A percentile compares a stretch with the other conserved stretches of the same genome.
Evolutionary conservation across 352 stramenopile genomes (phyloP).

Genomic region (Globisporangium barbulae): DNA sequence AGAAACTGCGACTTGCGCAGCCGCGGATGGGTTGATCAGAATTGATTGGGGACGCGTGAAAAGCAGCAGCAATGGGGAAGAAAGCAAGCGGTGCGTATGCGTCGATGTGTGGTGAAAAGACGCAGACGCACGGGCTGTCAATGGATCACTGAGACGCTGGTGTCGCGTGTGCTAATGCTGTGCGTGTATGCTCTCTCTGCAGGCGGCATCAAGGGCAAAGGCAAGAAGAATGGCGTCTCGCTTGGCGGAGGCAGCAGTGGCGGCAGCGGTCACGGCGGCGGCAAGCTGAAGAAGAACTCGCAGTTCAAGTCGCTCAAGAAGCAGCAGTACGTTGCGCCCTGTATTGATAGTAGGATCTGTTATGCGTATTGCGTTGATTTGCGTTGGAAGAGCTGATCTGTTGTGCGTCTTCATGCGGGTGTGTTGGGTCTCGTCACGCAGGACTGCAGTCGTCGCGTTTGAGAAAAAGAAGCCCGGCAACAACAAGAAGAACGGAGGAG

Average conservation of each 20-base stretch:
- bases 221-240: conserved; percentile 18
- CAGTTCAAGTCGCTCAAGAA: conserved; percentile 76
- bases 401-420: neutral
- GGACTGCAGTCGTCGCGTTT: conserved; percentile 27
- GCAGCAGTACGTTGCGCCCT: conserved; percentile 28
- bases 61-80: conserved; percentile 38
- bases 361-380: neutral
- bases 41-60: conserved; percentile 14
- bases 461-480: conserved; percentile 33
- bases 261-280: conserved; percentile 11
- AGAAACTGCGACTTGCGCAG: neutral
- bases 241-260: neutral
- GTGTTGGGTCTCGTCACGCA: conserved; percentile 8
- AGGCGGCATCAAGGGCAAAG: conserved; percentile 20
- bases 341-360: neutral
- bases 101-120: neutral
- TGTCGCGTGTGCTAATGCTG: neutral
- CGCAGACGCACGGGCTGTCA: too few species aligned
- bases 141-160: neutral
- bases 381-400: neutral
- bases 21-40: conserved; percentile 9
- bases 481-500: conserved; percentile 18
- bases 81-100: conserved; percentile 25
- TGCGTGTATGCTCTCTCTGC: neutral
- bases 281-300: conserved; percentile 55